Evolutionary conservation across 768 basidiomycete species (phyloP), one percentile per base, ranked within the genome.

Genomic region (Calocera viscosa): DNA sequence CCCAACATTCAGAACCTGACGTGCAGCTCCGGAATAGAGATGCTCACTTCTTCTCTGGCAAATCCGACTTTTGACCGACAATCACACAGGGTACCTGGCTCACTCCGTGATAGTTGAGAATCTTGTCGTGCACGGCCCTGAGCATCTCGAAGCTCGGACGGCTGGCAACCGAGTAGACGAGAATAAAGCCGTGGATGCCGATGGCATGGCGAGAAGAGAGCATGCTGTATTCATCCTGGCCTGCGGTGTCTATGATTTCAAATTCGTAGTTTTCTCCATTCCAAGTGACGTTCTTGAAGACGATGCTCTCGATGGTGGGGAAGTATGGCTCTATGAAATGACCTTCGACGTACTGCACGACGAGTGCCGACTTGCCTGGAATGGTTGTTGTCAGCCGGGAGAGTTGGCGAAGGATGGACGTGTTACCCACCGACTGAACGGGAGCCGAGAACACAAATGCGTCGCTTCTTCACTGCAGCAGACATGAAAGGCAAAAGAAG

Each of bases 191-290:
- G 74, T 99, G 94, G 72, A 95, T 92, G 65, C 95, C 95, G 72
- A 97, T 91, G 41, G 93, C 94, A 74, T 97, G 91, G 75, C 94
- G 91, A 30, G 90, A 83, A 71, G 91, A 92, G 70, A 99, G 84
- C 67, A 94, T 90, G 22, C 92, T 90, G 79, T 90, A 97, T 76
- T 99, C 95, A 74, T 98, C 95, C 85, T 97, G 95, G 32, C 95
- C 95, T 64, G 95, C 95, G 70, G 93, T 95, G 76, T 98, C 95
- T 72, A 97, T 91, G 79, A 98, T 94, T 78, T 95, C 93, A 78
- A 94, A 94, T 68, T 93, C 88, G 73, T 94, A 98, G 73, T 94
- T 91, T 34, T 87, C 82, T 64, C 94, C 94, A 66, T 90, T 91
- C 80, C 90, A 88, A 67, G 82, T 83, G 73, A 98, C 86, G 68